These are phyloP conservation scores for Neocatenulostroma microsporum DNA, from an alignment of 2,329 filamentous ascomycete species.

Conservation along the genomic window DNA sequence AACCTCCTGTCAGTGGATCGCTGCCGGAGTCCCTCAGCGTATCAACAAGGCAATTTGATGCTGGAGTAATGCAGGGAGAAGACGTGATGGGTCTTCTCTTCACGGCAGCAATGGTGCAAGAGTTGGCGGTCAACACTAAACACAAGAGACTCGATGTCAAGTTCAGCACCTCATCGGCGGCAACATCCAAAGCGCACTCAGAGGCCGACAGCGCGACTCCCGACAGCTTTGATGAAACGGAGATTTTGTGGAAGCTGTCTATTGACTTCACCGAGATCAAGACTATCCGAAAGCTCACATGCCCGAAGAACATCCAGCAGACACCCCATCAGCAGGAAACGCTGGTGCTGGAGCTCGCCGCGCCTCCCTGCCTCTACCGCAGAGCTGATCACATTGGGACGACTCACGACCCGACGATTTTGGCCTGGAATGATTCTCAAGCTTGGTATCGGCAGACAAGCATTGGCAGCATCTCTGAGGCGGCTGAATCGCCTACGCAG, in stretches of 20 bases:
- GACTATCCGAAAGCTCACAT: conserved; percentile 9
- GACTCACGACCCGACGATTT: conserved; percentile 35
- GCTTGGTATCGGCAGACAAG: conserved; percentile 59
- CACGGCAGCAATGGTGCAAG: conserved; percentile 22
- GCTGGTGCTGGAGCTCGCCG: conserved; percentile 32
- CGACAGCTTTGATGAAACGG: not conserved
- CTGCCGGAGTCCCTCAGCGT: too few species aligned
- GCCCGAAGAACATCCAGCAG: conserved; percentile 22
- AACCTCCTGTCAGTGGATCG: not conserved
- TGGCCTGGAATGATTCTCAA: conserved; percentile 49
- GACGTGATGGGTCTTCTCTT: conserved; percentile 54
- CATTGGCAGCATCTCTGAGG: conserved; percentile 40
- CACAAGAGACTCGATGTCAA: conserved; percentile 38
- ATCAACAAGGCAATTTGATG: too few species aligned
- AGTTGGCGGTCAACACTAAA: conserved; percentile 37
- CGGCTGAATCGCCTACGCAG: conserved; percentile 19
- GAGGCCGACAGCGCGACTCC: too few species aligned
- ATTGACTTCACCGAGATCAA: conserved; percentile 19
- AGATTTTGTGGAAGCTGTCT: conserved; percentile 15
- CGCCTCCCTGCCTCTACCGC: conserved; percentile 23
- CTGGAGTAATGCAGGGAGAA: conserved; percentile 53
- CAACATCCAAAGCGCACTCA: too few species aligned
- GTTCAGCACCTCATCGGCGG: conserved; percentile 28
- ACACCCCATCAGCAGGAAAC: too few species aligned
- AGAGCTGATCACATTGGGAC: conserved; percentile 15